Evolutionary conservation across 2,329 filamentous ascomycete species (phyloP), one percentile per base, ranked within the genome.

Genomic region (Pezicula neosporulosa): DNA sequence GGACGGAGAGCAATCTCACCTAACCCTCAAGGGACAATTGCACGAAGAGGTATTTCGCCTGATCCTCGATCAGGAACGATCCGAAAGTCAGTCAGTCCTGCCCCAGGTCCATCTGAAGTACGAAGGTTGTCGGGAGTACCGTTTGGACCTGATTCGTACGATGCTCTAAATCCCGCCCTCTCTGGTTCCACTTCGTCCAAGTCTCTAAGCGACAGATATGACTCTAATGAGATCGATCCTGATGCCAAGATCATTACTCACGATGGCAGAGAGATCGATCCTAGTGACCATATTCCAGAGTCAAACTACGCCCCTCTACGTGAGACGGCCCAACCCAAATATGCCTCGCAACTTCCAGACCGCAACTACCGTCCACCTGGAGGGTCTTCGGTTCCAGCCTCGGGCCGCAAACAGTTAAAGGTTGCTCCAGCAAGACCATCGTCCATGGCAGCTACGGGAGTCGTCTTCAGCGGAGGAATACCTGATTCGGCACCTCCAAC

Each of bases 251-350:
- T 92, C 54, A 83, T 91, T 48, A 87, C 83, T 1, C 78, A 87
- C 56, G 87, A 90, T 63, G 89, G 89, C 6, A 78, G 86, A 50
- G 86, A 90, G 61, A 80, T 93, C 50, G 89, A 93, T 63, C 89
- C 89, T 1, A 90, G 87, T 0, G 89, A 93, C 66, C 88, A 92
- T 63, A 75, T 92, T 13, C 89, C 89, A 0, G 81, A 90, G 65
- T 63, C 62, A 3, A 66, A 66, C 47, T 67, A 65, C 51, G 65
- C 64, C 4, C 63, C 65, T 16, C 56, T 67, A 2, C 59, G 60
- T 6, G 62, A 65, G 47, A 77, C 78, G 19, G 86, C 85, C 63
- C 72, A 71, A n/a, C 59, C 63, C 7, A 68, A 69, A 43, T 71
- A 73, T 41, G 68, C 72, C 21, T 68, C 69, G 4, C 57, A 65